phyloP scores from a whole-genome alignment of 75 land plant species.

The Ceratopteris richardii region DNA sequence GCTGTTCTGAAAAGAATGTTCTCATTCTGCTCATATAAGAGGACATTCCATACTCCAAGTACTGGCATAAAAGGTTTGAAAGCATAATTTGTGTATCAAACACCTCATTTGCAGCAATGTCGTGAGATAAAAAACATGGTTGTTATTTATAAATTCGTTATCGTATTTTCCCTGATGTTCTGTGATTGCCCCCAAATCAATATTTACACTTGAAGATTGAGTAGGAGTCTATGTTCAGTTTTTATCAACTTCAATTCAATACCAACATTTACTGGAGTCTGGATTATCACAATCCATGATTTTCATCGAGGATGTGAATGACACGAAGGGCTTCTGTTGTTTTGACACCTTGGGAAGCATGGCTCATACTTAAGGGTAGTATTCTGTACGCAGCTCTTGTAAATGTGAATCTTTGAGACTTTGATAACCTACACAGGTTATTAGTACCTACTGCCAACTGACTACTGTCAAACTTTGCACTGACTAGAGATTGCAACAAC shows the following conservation, averaged over 20 bases:
- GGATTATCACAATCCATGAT: slow-evolving; percentile 6
- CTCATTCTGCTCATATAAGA: too few species aligned
- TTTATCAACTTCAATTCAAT: too few species aligned
- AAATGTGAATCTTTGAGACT: slow-evolving; percentile 50
- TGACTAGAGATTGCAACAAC: slow-evolving; percentile 73
- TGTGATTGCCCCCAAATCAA: not conserved
- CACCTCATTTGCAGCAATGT: too few species aligned
- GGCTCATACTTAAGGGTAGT: slow-evolving; percentile 61
- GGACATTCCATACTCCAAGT: too few species aligned
- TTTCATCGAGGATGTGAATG: slow-evolving; percentile 38
- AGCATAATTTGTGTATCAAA: too few species aligned
- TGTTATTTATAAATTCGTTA: too few species aligned
- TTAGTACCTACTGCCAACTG: slow-evolving; percentile 89
- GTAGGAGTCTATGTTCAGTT: not conserved
- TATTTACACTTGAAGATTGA: not conserved
- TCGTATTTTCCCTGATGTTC: too few species aligned
- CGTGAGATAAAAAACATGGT: too few species aligned
- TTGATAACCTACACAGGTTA: slow-evolving; percentile 89
- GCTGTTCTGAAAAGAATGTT: too few species aligned
- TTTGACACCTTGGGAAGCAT: slow-evolving; percentile 39
- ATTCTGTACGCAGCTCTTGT: slow-evolving; percentile 44
- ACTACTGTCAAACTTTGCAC: slow-evolving; percentile 96
- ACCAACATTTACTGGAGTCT: too few species aligned
- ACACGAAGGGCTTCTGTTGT: slow-evolving; percentile 47
- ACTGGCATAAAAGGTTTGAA: too few species aligned